Base-by-base conservation (phyloP, 352 stramenopile species). In the Aphanomyces astaci region DNA sequence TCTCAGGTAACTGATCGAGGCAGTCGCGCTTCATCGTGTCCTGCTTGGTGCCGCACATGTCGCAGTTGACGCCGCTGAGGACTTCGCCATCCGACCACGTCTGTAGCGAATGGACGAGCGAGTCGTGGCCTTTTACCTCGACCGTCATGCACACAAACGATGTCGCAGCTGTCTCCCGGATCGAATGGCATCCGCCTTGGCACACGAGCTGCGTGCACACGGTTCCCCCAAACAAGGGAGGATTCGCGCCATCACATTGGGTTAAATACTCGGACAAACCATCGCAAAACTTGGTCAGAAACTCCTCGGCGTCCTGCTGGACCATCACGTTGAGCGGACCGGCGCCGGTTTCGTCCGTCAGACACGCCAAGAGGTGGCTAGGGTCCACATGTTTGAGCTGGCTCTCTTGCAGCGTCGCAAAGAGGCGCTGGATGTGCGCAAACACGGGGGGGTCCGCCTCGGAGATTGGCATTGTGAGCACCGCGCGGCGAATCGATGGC, bases 211-310 rank as follows among this genome's bases (percentile, higher is more conserved):
- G 68, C 33, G 74, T 74, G n/a, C 66, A 67, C 32, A 75, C 63
- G 9, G 32, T 73, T 10, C 73, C 66, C 3, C 54, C 67, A 43
- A 82, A 70, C 19, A 57, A 25, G 11, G 40, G 4, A 0, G 54
- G 27, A 4, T 78, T 27, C 11, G 74, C n/a, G 15, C n/a, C 94
- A 84, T 27, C 96, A n/a, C n/a, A n/a, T n/a, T n/a, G n/a, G 80
- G 71, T 97, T 81, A 68, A 28, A 31, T 43, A 68, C 39, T 68
- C 62, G 0, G 43, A 22, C 22, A 71, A 22, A 13, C 54, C 54
- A 28, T 84, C 73, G 52, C 59, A 71, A 15, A 82, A 65, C 13
- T 53, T n/a, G 31, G 70, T 78, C 31, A 84, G 62, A 48, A 78
- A 84, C 52, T 84, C 77, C 24, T 81, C 64, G n/a, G 77, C 74